phyloP scores from a whole-genome alignment of 2,329 filamentous ascomycete species.

The Penicillium sp. region DNA sequence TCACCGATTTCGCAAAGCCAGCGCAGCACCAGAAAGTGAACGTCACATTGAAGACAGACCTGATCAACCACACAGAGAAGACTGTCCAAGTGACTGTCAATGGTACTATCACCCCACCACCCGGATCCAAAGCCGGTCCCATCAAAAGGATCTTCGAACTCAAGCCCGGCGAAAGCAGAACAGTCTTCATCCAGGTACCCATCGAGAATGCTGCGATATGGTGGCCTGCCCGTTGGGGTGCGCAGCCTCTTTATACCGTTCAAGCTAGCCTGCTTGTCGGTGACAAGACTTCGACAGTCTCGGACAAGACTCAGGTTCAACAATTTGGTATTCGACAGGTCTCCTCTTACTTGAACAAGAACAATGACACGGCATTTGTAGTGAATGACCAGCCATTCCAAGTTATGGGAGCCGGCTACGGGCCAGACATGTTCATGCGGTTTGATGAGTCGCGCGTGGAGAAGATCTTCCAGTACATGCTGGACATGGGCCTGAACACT shows the following conservation, averaged over 20 bases:
- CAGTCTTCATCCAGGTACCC: constrained; percentile 42
- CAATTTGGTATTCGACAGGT: constrained; percentile 60
- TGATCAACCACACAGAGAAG: constrained; percentile 37
- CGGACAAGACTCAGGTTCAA: constrained; percentile 37
- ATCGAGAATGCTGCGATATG: constrained; percentile 56
- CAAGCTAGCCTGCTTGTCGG: constrained; percentile 32
- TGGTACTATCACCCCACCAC: constrained; percentile 23
- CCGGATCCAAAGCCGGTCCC: constrained; percentile 12
- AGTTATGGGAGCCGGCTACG: constrained; percentile 63
- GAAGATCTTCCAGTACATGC: constrained; percentile 54
- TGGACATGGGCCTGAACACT: constrained; percentile 66
- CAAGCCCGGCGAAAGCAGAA: constrained; percentile 40
- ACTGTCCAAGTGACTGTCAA: constrained; percentile 23
- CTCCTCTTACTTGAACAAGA: constrained; percentile 52
- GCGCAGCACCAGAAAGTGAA: constrained; percentile 41
- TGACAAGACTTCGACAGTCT: constrained; percentile 20
- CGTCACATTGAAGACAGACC: constrained; percentile 43
- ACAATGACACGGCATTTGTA: constrained; percentile 59
- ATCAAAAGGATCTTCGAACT: constrained; percentile 43
- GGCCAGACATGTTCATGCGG: constrained; percentile 63
- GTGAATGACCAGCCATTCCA: constrained; percentile 62
- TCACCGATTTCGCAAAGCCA: constrained; percentile 45
- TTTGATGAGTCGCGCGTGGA: constrained; percentile 55
- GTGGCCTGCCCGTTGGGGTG: constrained; percentile 65
- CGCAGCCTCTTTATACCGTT: constrained; percentile 55